These are phyloP conservation scores for Talaromyces adpressus DNA, from an alignment of 495 filamentous ascomycete species.

Conservation along the genomic window DNA sequence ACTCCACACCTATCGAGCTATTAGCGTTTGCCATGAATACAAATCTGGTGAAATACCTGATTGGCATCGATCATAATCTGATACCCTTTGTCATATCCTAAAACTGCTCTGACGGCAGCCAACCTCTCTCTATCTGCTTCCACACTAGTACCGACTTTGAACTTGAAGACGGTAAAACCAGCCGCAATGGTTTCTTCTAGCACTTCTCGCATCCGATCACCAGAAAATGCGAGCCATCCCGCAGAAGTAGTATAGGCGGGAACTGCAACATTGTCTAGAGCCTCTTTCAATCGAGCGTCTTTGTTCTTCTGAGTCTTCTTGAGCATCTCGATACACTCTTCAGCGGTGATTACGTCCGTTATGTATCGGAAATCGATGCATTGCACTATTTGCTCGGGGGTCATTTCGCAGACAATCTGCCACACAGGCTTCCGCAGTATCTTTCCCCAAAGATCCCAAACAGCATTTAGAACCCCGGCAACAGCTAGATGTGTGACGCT, in stretches of 20 bases:
- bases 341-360: constrained; percentile 66
- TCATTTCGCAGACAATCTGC: constrained; percentile 69
- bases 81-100: constrained; percentile 67
- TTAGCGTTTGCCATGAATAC: background rate
- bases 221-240: constrained; percentile 70
- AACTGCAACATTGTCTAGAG: constrained; percentile 52
- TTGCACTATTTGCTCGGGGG: constrained; percentile 60
- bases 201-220: constrained; percentile 63
- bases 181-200: constrained; percentile 54
- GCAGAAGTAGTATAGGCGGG: constrained; percentile 74
- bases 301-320: constrained; percentile 45
- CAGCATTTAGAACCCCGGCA: constrained; percentile 69
- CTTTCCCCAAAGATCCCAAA: constrained; percentile 83
- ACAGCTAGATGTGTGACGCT: constrained; percentile 79
- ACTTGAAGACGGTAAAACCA: constrained; percentile 71
- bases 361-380: constrained; percentile 79
- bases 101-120: constrained; percentile 57
- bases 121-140: constrained; percentile 54
- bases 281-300: constrained; percentile 49
- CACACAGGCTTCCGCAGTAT: constrained; percentile 65
- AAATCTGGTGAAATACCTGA: constrained; percentile 33
- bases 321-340: constrained; percentile 64
- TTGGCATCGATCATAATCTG: constrained; percentile 80
- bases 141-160: constrained; percentile 65
- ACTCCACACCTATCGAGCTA: constrained; percentile 49